Evolutionary conservation across 139 green algal species (phyloP), one percentile per base, ranked within the genome.

Genomic region (Micromonas commoda): DNA sequence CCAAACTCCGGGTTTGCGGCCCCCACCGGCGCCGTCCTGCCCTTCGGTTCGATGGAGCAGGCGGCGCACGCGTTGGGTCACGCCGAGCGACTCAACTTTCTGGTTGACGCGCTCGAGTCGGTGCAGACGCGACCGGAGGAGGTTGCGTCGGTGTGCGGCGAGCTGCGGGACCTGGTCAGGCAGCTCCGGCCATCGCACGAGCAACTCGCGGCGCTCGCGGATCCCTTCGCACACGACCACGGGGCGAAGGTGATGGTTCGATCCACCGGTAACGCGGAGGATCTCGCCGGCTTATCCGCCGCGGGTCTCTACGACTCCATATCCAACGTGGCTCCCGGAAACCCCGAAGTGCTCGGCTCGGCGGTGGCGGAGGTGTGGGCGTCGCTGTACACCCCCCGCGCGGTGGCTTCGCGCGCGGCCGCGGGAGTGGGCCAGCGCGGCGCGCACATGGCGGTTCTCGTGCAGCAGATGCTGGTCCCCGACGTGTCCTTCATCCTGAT

Each of bases 301-400:
- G 95, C 95, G 3, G 95, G 95, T 1, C 88, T 99, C 74, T 98
- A 99, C 81, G 95, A 99, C 28, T 92, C 85, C 35, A 83, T 97
- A 9, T 82, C 87, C n/a, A 92, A 93, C 79, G 78, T 96, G 21
- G 29, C 77, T 20, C 63, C 81, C 19, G 4, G 24, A 23, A 20
- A 6, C 24, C 9, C 19, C 32, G 73, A 61, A 0, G 52, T 33
- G 33, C 53, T 70, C 9, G 73, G 45, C 4, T n/a, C 28, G 29
- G 71, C 71, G 6, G 71, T 77, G 3, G 37, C 37, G 26, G 39
- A 77, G 16, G 71, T 77, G 3, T 77, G 71, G 95, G 92, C 95
- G 20, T 95, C 88, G 5, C 86, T 97, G 2, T 96, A 92, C 88
- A 94, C 90, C 6, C 80, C 89, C 13, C 84, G 95, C 3, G 95